Evolutionary conservation across 2,329 filamentous ascomycete species (phyloP).

Genomic region (Cercospora sojina): DNA sequence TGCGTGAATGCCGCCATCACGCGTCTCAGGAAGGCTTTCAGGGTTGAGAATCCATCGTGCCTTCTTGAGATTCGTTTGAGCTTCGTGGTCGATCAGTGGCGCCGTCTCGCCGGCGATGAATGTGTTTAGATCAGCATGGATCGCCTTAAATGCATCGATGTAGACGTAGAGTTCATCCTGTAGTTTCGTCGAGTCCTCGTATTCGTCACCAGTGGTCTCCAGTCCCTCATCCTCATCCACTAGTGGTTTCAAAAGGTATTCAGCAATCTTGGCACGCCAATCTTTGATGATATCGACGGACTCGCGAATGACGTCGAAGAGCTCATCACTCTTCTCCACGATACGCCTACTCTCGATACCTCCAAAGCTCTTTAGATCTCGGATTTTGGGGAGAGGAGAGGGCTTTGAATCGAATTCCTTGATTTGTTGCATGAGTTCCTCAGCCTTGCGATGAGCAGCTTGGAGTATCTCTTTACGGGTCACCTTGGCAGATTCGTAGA

Average conservation of each 20-base stretch:
- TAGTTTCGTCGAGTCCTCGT: constrained; percentile 78
- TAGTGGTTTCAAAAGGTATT: constrained; percentile 70
- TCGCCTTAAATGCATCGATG: constrained; percentile 71
- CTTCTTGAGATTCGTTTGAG: constrained; percentile 45
- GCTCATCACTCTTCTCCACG: constrained; percentile 63
- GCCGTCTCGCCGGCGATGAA: constrained; percentile 77
- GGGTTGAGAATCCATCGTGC: constrained; percentile 45
- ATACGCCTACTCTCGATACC: constrained; percentile 73
- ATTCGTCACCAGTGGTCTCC: constrained; percentile 87
- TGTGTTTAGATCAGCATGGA: constrained; percentile 75
- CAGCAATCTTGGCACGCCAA: constrained; percentile 72
- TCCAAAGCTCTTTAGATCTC: constrained; percentile 51
- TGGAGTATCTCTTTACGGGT: constrained; percentile 76
- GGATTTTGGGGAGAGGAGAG: constrained; percentile 56
- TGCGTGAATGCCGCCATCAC: constrained; percentile 60
- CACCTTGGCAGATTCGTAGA: constrained; percentile 75
- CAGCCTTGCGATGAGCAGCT: constrained; percentile 58
- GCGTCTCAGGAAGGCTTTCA: constrained; percentile 39
- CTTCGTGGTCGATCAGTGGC: constrained; percentile 70
- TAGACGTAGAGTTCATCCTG: constrained; percentile 90
- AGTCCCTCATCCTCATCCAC: constrained; percentile 74
- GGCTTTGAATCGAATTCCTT: constrained; percentile 45
- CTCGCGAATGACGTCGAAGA: constrained; percentile 66
- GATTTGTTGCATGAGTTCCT: constrained; percentile 64
- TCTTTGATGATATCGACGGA: constrained; percentile 70